Evolutionary conservation across 1,139 yeast genomes (phyloP), one percentile per base, ranked within the genome.

Genomic region (Saccharomyces hybrid): DNA sequence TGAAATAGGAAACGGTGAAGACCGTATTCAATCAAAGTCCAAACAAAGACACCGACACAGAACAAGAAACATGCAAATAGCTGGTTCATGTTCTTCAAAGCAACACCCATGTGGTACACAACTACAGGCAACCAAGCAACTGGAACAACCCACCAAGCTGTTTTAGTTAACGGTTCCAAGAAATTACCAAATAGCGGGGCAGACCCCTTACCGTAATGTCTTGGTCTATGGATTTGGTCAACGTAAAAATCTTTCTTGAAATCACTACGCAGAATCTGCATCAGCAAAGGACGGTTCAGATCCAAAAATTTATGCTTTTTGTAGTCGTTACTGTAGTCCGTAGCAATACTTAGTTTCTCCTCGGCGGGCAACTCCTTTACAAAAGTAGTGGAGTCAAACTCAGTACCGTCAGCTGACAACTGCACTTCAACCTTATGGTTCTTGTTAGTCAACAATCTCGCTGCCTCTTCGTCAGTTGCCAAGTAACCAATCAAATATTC

Each of bases 141-240:
- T n/a, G 99, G 99, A 48, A 93, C 88, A 25, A 89, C 86, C 72
- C 76, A 85, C 91, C 90, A 85, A 16, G 89, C 80, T 5, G 93
- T 85, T 62, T 80, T 72, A 5, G 88, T 78, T 23, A 85, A 61
- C 3, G 90, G 90, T 68, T 85, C 93, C 52, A 85, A 68, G 68
- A 84, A 81, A 69, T 84, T 84, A 55, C 91, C 91, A 68, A 85
- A 85, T 51, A 85, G 65, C 5, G 91, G 96, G 14, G 99, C 99
- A 2, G 96, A 88, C 8, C 97, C 97, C 63, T 84, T 78, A 60
- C 89, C 89, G 65, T 84, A 85, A 72, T 93, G 99, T 68, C 99
- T 84, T 54, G 99, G 99, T 71, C 97, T 83, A 72, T 93, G 99
- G 48, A 93, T 95, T 73, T 93, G 98, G 69, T 90, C 96, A 67